phyloP scores from a whole-genome alignment of 2,329 filamentous ascomycete genomes.

The Emmonsiellopsis sp. region DNA sequence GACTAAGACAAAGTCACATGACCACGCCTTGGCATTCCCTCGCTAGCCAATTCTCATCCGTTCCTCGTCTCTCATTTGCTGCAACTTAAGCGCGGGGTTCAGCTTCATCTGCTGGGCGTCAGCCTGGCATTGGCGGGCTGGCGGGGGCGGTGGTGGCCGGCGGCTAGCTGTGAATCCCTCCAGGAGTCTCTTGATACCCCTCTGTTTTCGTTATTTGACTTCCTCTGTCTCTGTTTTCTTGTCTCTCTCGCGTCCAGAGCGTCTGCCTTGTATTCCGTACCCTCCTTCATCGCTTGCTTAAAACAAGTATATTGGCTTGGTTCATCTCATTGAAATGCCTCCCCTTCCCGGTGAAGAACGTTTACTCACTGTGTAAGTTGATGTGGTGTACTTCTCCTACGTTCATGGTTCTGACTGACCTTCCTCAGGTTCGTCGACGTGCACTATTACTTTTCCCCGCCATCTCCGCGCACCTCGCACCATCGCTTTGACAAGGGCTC shows the following conservation, averaged over 20 bases:
- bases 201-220: not conserved
- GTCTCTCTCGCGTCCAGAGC: not conserved
- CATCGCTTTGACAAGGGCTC: conserved; percentile 58
- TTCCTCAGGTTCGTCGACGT: conserved; percentile 51
- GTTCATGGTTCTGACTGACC: conserved; percentile 5
- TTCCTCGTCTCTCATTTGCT: too few relatives aligned
- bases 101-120: too few relatives aligned
- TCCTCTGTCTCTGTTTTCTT: not conserved
- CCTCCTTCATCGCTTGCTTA: not conserved
- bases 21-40: too few relatives aligned
- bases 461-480: conserved; percentile 46
- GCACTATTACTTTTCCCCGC: conserved; percentile 54
- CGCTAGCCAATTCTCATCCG: too few relatives aligned
- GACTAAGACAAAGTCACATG: too few relatives aligned
- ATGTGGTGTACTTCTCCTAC: not conserved
- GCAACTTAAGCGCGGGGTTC: too few relatives aligned
- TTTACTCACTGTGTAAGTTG: conserved; percentile 37
- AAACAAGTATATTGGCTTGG: not conserved
- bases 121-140: too few relatives aligned
- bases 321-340: conserved; percentile 29
- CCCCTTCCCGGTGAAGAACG: conserved; percentile 38
- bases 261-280: not conserved
- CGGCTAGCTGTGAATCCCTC: not conserved
- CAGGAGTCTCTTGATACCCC: not conserved
- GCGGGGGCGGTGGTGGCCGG: not conserved